Evolutionary conservation across 495 filamentous ascomycete species (phyloP).

Genomic region (Peziza echinospora): DNA sequence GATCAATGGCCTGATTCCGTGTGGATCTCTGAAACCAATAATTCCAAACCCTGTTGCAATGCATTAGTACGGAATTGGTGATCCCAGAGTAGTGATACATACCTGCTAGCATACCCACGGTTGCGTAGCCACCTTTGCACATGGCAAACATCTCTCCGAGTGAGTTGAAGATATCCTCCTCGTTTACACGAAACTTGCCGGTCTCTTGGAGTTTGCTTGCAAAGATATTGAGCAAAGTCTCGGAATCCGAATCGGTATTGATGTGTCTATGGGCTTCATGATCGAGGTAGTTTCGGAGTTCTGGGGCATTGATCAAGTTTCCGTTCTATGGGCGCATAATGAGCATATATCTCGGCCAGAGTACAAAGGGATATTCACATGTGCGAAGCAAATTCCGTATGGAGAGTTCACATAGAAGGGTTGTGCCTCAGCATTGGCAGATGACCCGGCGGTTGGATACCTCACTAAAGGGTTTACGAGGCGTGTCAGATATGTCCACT

Average conservation of each 20-base stretch:
- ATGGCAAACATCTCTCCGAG: constrained; percentile 52
- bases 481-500: background rate
- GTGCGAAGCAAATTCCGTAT: constrained; percentile 46
- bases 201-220: constrained; percentile 85
- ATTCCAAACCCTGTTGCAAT: constrained; percentile 48
- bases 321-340: constrained; percentile 53
- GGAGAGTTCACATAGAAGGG: constrained; percentile 90
- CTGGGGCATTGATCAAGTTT: constrained; percentile 82
- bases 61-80: background rate
- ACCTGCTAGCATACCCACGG: constrained; percentile 81
- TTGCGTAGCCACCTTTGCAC: constrained; percentile 71
- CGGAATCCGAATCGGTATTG: constrained; percentile 89
- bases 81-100: constrained; percentile 8
- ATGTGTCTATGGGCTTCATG: constrained; percentile 81
- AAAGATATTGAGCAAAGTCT: constrained; percentile 88
- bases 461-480: constrained; percentile 27
- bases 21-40: constrained; percentile 68
- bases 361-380: constrained; percentile 13
- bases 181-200: constrained; percentile 87
- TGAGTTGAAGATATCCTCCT: constrained; percentile 67
- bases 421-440: constrained; percentile 57
- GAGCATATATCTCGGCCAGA: constrained; percentile 16
- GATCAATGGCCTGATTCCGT: constrained; percentile 78
- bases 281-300: constrained; percentile 59
- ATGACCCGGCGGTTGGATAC: constrained; percentile 80